phyloP scores from a whole-genome alignment of 1,139 yeast species.

The Taiozyma onychis region DNA sequence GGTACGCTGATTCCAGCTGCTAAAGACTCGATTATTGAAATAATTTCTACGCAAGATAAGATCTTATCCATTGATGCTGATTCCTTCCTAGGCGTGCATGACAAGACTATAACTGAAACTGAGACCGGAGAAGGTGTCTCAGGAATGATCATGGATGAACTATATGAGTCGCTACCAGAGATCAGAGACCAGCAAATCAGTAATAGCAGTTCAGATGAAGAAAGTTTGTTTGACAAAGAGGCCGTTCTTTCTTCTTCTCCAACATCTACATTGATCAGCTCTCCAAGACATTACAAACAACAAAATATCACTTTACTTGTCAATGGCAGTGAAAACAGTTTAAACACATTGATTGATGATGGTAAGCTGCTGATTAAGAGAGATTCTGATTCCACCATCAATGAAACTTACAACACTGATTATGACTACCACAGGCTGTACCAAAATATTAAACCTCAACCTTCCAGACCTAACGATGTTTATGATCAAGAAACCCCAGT shows the following conservation, averaged over 20 bases:
- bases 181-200: not conserved
- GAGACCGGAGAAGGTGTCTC: constrained; percentile 16
- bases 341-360: constrained; percentile 8
- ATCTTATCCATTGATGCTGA: constrained; percentile 49
- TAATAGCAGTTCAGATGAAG: constrained; percentile 4
- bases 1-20: constrained; percentile 60
- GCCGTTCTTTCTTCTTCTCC: constrained; percentile 3
- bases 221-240: constrained; percentile 10
- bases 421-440: not conserved
- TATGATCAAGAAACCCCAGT: not conserved
- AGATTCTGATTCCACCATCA: constrained; percentile 15
- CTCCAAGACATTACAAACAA: constrained; percentile 12
- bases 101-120: constrained; percentile 22
- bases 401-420: constrained; percentile 1
- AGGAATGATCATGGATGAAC: constrained; percentile 17
- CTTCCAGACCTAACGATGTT: not conserved
- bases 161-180: constrained; percentile 15
- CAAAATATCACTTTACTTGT: constrained; percentile 12
- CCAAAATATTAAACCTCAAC: not conserved
- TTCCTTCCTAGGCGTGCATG: constrained; percentile 51
- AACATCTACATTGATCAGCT: constrained; percentile 6
- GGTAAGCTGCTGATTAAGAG: constrained; percentile 6
- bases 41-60: constrained; percentile 29
- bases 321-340: constrained; percentile 15
- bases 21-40: constrained; percentile 40